Evolutionary conservation across 2,329 filamentous ascomycete species (phyloP).

Genomic region (Sphaerulina vaccinii): DNA sequence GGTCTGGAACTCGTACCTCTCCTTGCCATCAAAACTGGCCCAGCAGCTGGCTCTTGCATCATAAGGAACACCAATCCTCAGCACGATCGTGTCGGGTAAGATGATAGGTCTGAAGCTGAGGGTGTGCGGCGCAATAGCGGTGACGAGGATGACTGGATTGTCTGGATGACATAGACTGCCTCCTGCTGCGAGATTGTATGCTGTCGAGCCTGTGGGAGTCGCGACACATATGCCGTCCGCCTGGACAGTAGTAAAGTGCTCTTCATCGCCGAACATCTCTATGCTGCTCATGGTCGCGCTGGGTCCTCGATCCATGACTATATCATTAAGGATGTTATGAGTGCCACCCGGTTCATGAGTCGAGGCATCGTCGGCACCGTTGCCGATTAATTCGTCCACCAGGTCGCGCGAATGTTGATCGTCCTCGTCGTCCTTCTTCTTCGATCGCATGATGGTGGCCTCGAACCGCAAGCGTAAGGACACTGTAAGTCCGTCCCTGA

Average conservation of each 20-base stretch:
- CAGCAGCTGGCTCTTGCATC: conserved; percentile 84
- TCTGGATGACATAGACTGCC: conserved; percentile 93
- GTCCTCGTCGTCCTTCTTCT: conserved; percentile 44
- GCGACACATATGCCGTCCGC: conserved; percentile 93
- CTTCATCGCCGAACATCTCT: conserved; percentile 90
- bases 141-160: conserved; percentile 92
- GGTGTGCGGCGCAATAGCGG: conserved; percentile 91
- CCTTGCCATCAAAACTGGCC: conserved; percentile 96
- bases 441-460: conserved; percentile 85
- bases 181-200: conserved; percentile 94
- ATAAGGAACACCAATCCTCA: conserved; percentile 92
- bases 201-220: conserved; percentile 90
- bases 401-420: conserved; percentile 59
- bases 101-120: conserved; percentile 96
- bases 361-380: conserved; percentile 76
- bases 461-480: conserved; percentile 87
- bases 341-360: conserved; percentile 84
- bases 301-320: conserved; percentile 92
- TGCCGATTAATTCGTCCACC: conserved; percentile 85
- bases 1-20: conserved; percentile 55
- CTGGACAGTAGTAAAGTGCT: conserved; percentile 90
- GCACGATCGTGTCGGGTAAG: conserved; percentile 89
- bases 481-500: conserved; percentile 81
- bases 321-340: conserved; percentile 90
- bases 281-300: conserved; percentile 92